A percentile compares a stretch with the other conserved stretches of the same genome.
These are phyloP conservation scores for Pharnaceum exiguum DNA, from an alignment of 148 eudicot genomes.

Conservation along the genomic window DNA sequence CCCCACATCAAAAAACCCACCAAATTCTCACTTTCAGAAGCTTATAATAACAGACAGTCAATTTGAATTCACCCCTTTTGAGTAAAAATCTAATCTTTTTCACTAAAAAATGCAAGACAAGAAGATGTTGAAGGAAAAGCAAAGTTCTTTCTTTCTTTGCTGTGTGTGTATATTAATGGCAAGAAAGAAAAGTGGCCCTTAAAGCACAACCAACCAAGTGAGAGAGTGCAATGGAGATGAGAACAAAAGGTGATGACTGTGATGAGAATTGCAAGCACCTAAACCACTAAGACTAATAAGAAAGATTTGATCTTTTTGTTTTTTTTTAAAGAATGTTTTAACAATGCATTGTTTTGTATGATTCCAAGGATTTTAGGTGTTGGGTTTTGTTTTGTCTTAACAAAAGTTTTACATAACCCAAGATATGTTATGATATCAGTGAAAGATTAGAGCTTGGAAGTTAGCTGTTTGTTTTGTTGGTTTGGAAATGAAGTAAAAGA, in stretches of 20 bases:
- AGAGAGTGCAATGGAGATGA: constrained; percentile 36
- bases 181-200: constrained; percentile 38
- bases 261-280: constrained; percentile 34
- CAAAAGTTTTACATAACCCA: too few species aligned
- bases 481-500: constrained; percentile 3
- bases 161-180: constrained; percentile 1
- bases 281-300: constrained; percentile 43
- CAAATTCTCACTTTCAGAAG: constrained; percentile 2
- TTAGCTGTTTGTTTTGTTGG: constrained; percentile 27
- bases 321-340: not conserved
- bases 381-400: too few species aligned
- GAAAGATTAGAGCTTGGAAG: constrained; percentile 22
- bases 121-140: not conserved
- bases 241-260: constrained; percentile 27
- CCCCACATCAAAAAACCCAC: constrained; percentile 11
- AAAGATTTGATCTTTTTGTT: constrained; percentile 16
- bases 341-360: not conserved
- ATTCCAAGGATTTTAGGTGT: constrained; percentile 17
- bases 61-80: not conserved
- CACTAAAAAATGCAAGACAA: constrained; percentile 11
- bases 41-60: not conserved
- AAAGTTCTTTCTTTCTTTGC: not conserved
- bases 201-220: constrained; percentile 44
- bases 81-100: constrained; percentile 7
- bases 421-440: constrained; percentile 2